Conservation (phyloP, 768 basidiomycete genomes). For the Boletus barrowsii region DNA sequence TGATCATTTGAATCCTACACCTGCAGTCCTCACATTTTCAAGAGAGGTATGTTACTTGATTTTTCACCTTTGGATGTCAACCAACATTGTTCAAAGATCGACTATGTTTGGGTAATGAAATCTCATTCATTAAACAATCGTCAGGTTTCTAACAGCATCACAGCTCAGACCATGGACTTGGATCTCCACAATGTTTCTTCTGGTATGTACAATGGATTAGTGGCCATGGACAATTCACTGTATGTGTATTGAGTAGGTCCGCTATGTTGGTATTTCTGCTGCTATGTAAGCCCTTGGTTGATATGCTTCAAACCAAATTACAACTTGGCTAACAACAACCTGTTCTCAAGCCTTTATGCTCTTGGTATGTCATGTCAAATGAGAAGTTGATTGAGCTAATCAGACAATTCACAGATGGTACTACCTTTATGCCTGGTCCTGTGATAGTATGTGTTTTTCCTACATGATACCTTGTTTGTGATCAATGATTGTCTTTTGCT, state of each 20-base stretch:
- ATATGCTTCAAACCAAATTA: too few species aligned
- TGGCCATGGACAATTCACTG: neutral
- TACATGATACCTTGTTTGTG: neutral
- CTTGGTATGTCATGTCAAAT: neutral
- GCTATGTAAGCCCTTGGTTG: neutral
- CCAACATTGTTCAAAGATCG: neutral
- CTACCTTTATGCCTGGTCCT: constrained; percentile 2
- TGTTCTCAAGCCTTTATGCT: neutral
- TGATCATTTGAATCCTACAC: too few species aligned
- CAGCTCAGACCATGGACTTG: constrained; percentile 1
- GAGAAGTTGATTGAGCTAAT: neutral
- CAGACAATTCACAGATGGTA: neutral
- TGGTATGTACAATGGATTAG: neutral
- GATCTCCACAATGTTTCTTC: neutral
- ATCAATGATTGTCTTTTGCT: neutral
- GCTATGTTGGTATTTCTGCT: constrained; percentile 1
- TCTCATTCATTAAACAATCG: neutral
- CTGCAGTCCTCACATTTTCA: constrained; percentile 5
- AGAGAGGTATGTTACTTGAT: neutral
- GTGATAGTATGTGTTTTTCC: neutral
- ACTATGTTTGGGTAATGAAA: constrained; percentile 6
- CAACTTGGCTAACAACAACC: neutral
- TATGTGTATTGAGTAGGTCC: neutral
- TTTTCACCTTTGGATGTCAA: too few species aligned
- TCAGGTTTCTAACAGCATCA: neutral